Percentiles rank a stretch among this genome's conserved stretches.
Conservation (phyloP, 805 yeast genomes). For the Candida piceae region DNA sequence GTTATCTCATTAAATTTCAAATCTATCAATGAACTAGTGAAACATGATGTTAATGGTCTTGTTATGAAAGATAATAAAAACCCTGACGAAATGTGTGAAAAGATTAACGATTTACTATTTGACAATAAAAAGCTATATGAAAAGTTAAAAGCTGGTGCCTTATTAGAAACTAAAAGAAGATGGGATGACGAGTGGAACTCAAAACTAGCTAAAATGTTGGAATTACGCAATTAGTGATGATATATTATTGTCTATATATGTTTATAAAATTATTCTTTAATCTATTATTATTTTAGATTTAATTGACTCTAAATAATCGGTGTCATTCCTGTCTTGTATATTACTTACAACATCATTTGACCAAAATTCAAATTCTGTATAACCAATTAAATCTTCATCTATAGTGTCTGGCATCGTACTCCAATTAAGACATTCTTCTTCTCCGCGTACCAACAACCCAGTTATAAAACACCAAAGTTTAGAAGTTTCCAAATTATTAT, state of each 20-base stretch:
- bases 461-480: slow-evolving; percentile 53
- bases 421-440: slow-evolving; percentile 12
- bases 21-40: slow-evolving; percentile 74
- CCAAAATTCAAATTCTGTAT: slow-evolving; percentile 21
- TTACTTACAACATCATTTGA: slow-evolving; percentile 25
- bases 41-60: slow-evolving; percentile 65
- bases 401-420: slow-evolving; percentile 45
- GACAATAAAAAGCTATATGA: slow-evolving; percentile 21
- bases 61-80: slow-evolving; percentile 35
- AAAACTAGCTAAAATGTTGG: slow-evolving; percentile 35
- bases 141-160: slow-evolving; percentile 61
- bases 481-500: slow-evolving; percentile 55
- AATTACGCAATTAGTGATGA: slow-evolving; percentile 2
- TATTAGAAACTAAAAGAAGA: slow-evolving; percentile 56
- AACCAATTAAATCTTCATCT: slow-evolving; percentile 29
- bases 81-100: slow-evolving; percentile 40
- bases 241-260: too few species aligned
- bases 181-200: slow-evolving; percentile 78
- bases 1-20: slow-evolving; percentile 74
- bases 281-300: slow-evolving; percentile 4
- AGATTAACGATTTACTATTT: slow-evolving; percentile 28
- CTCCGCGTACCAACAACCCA: slow-evolving; percentile 17
- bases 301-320: slow-evolving; percentile 26
- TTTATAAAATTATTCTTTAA: too few species aligned
- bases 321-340: slow-evolving; percentile 28